Base-by-base conservation (phyloP, 345 rosid species). In the Brassica nigra region DNA sequence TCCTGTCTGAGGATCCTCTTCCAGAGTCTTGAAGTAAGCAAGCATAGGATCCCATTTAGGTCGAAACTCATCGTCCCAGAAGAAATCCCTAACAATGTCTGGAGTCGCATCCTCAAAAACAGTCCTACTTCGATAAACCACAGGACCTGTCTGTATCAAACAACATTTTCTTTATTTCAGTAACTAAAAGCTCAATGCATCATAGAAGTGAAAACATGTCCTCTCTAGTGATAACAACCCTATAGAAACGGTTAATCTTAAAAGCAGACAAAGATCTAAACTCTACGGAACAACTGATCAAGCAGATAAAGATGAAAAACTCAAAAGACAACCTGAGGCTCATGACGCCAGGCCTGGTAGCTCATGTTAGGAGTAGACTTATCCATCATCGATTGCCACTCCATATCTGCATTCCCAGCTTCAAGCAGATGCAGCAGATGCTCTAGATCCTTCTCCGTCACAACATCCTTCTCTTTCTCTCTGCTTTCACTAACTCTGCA, bases 41-140 rank as follows among this genome's bases (percentile, higher is more conserved):
- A 95, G 97, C 99, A 95, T 93, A 34, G 88, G 87, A 86, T 95
- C 99, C 98, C 99, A 95, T 81, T 91, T 93, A 3, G 91, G 91
- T 54, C 99, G 88, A 85, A 93, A 90, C 64, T 91, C 98, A 78
- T 95, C 98, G 81, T 93, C 99, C 99, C 99, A 95, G 78, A 95
- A 95, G 89, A 95, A 95, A 85, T 95, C 99, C 85, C 97, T 89
- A 29, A 93, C 97, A 84, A 91, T 71, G 9, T 91, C 97, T 5
- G 97, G 90, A 12, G 87, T 83, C 31, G 91, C 98, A 83, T 91
- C 97, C 86, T 95, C 99, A 78, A 89, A 95, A 66, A 95, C 97
- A 83, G 97, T 90, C 83, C 92, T 85, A 78, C 93, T 95, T 8
- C 93, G 91, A 55, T 76, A 89, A 67, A 88, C 71, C 44, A 90